phyloP scores from a whole-genome alignment of 805 yeast species.

The Zygoascus tannicola region DNA sequence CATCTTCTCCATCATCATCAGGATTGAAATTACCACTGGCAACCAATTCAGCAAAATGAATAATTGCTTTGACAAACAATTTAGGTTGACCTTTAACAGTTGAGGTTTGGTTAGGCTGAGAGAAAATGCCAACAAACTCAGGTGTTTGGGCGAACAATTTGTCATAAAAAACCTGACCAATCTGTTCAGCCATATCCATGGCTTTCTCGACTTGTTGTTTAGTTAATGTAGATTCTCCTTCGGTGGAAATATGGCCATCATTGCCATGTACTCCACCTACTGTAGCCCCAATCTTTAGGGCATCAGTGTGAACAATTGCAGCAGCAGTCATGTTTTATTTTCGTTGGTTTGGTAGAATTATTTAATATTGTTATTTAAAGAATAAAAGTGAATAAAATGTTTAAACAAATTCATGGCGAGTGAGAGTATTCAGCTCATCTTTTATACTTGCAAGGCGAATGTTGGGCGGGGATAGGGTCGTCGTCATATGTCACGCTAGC shows the following conservation, averaged over 20 bases:
- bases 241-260: not conserved
- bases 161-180: slow-evolving; percentile 47
- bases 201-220: slow-evolving; percentile 13
- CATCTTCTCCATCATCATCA: slow-evolving; percentile 40
- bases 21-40: slow-evolving; percentile 52
- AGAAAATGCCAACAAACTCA: slow-evolving; percentile 52
- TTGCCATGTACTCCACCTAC: not conserved
- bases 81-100: slow-evolving; percentile 44
- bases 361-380: not conserved
- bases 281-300: not conserved
- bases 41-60: slow-evolving; percentile 41
- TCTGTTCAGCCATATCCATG: slow-evolving; percentile 40
- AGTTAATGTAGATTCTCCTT: slow-evolving; percentile 1
- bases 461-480: not conserved
- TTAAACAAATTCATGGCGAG: no score
- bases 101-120: slow-evolving; percentile 44
- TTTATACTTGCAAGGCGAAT: not conserved
- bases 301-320: not conserved
- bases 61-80: slow-evolving; percentile 3
- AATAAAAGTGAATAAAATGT: no score
- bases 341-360: not conserved
- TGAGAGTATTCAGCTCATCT: not conserved
- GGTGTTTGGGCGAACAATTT: slow-evolving; percentile 46
- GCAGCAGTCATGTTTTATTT: not conserved
- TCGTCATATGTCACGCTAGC: no score